A percentile compares a stretch with the other conserved stretches of the same genome.
Evolutionary conservation across 2,329 filamentous ascomycete species (phyloP).

Genomic region (Passalora sequoiae): DNA sequence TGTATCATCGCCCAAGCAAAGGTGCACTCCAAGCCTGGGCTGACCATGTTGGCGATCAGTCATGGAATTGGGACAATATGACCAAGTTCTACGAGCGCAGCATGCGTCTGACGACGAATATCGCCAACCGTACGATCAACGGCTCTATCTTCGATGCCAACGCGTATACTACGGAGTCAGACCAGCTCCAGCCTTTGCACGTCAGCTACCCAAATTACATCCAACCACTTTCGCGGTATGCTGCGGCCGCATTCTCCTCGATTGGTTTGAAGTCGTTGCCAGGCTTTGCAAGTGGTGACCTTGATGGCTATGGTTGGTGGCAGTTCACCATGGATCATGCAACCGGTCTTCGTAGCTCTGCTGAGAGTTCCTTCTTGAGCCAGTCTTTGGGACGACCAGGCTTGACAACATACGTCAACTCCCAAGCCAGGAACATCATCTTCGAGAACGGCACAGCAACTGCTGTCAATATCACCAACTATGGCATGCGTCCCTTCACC

Average conservation of each 20-base stretch:
- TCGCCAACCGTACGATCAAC: conserved; percentile 12
- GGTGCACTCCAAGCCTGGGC: conserved; percentile 37
- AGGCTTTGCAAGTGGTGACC: conserved; percentile 27
- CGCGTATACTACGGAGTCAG: conserved; percentile 20
- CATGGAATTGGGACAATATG: conserved; percentile 57
- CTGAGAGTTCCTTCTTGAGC: conserved; percentile 27
- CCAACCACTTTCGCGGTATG: conserved; percentile 28
- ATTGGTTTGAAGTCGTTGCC: conserved; percentile 28
- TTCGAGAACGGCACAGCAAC: conserved; percentile 27
- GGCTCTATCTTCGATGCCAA: conserved; percentile 9
- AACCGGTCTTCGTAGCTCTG: conserved; percentile 24
- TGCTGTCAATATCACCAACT: conserved; percentile 27
- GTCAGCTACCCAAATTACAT: conserved; percentile 31
- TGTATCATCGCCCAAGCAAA: conserved; percentile 28
- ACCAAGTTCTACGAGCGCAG: conserved; percentile 48
- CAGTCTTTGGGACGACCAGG: conserved; percentile 15
- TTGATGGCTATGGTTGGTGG: conserved; percentile 22
- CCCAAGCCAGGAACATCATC: conserved; percentile 33
- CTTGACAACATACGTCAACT: conserved; percentile 31
- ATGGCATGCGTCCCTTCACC: conserved; percentile 20
- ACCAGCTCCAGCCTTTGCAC: conserved; percentile 27
- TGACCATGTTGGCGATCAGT: conserved; percentile 54
- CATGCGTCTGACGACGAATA: conserved; percentile 16
- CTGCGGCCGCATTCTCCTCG: conserved; percentile 22
- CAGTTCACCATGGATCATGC: conserved; percentile 32